Evolutionary conservation across 1,284 basidiomycete genomes (phyloP), one percentile per base, ranked within the genome.

Genomic region (Boletus putidus): DNA sequence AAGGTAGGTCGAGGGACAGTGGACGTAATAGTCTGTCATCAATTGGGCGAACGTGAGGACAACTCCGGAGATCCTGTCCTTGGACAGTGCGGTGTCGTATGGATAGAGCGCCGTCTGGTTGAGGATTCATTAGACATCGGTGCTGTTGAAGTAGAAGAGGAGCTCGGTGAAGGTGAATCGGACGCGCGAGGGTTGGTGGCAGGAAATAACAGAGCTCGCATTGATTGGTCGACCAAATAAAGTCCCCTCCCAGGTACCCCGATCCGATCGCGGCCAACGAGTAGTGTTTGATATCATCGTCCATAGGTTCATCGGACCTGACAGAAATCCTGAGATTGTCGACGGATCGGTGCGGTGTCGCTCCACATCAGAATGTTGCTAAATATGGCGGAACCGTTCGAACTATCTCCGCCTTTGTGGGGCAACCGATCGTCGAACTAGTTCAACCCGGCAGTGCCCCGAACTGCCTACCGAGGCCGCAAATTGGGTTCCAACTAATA

Each of bases 131-230:
- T 42, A 15, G 15, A 49, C 35, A 18, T 43, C 23, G 6, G 60
- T 53, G 4, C 23, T 31, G 27, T 57, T 62, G 49, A 61, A 61
- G 20, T 21, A 47, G 33, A 43, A 3, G 6, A 54, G 9, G 31
- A 62, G 49, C 18, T 49, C 16, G 23, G 25, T 29, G 14, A 44
- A 14, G 62, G 55, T 7, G 58, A 62, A 27, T 51, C 31, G 1
- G 62, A n/a, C n/a, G 61, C 0, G 49, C 31, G 27, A 64, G 42
- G 9, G 55, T 62, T 15, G 49, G 29, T 18, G 63, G 63, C 31
- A 62, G 52, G 60, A 63, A 61, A 29, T 64, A 61, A 4, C 60
- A 64, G 31, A 23, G 46, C 31, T 61, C 63, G 49, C 62, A 59
- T 14, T 62, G 43, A 33, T 53, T 62, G 35, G 46, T 55, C 20